Evolutionary conservation across 2,329 filamentous ascomycete species (phyloP).

Genomic region (Neospermospora avenae): DNA sequence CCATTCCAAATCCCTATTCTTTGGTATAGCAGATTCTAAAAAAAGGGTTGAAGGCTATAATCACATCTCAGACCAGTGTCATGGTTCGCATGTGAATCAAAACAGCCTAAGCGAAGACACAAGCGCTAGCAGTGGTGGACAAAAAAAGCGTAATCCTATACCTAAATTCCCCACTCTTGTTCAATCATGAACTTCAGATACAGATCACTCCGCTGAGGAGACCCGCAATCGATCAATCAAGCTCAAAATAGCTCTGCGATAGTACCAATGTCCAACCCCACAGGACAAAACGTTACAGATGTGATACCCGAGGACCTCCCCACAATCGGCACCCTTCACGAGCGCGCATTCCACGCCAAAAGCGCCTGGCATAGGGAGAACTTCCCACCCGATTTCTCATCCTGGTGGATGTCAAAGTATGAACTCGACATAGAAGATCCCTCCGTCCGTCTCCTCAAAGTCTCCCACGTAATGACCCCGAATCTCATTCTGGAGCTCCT

Average conservation of each 20-base stretch:
- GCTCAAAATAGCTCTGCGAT: too few species aligned
- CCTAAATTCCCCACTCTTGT: too few species aligned
- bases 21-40: too few species aligned
- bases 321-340: conserved; percentile 4
- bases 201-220: too few species aligned
- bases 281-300: not conserved
- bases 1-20: too few species aligned
- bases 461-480: not conserved
- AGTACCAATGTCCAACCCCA: not conserved
- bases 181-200: too few species aligned
- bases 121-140: not conserved
- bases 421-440: not conserved
- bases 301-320: not conserved
- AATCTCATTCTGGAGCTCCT: not conserved
- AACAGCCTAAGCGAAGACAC: not conserved
- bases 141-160: too few species aligned
- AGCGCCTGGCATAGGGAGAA: conserved; percentile 1
- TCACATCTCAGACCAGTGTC: too few species aligned
- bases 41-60: too few species aligned
- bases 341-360: not conserved
- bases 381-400: not conserved
- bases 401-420: not conserved
- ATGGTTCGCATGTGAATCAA: not conserved
- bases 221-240: too few species aligned
- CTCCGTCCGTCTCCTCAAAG: not conserved